Conservation (phyloP, 2,329 filamentous ascomycete species). For the Hymenoscyphus albidus region DNA sequence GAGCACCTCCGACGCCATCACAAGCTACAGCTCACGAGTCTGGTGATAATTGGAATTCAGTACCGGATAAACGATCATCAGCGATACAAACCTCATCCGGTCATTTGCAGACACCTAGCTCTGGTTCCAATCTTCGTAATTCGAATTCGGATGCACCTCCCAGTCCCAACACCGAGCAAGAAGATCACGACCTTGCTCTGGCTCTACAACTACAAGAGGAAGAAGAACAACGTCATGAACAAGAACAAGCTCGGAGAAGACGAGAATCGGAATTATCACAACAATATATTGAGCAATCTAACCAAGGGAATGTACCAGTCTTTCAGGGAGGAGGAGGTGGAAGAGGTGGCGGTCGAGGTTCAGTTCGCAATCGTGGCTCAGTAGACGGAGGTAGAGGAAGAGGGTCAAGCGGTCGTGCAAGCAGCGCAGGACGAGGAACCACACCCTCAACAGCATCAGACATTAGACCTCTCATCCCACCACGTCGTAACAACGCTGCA, state of each 20-base stretch:
- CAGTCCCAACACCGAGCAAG: slow-evolving; percentile 51
- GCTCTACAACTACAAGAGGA: slow-evolving; percentile 93
- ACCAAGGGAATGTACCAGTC: slow-evolving; percentile 37
- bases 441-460: slow-evolving; percentile 23
- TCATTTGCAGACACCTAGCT: slow-evolving; percentile 8
- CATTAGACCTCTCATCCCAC: slow-evolving; percentile 43
- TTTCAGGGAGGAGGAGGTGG: slow-evolving; percentile 31
- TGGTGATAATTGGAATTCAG: slow-evolving; percentile 25
- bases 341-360: slow-evolving; percentile 16
- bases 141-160: slow-evolving; percentile 18
- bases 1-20: slow-evolving; percentile 35
- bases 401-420: background rate
- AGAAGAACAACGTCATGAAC: slow-evolving; percentile 74
- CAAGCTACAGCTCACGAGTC: slow-evolving; percentile 8
- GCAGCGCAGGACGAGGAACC: slow-evolving; percentile 8
- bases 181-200: slow-evolving; percentile 81
- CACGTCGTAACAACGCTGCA: slow-evolving; percentile 34
- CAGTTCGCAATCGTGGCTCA: background rate
- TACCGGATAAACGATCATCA: slow-evolving; percentile 10
- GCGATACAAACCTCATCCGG: slow-evolving; percentile 11
- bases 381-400: background rate
- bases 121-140: slow-evolving; percentile 12
- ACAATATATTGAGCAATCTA: slow-evolving; percentile 66
- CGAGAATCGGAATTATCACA: slow-evolving; percentile 67
- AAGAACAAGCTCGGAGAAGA: slow-evolving; percentile 55